Evolutionary conservation across 345 rosid species (phyloP).

Genomic region (Aethionema arabicum): DNA sequence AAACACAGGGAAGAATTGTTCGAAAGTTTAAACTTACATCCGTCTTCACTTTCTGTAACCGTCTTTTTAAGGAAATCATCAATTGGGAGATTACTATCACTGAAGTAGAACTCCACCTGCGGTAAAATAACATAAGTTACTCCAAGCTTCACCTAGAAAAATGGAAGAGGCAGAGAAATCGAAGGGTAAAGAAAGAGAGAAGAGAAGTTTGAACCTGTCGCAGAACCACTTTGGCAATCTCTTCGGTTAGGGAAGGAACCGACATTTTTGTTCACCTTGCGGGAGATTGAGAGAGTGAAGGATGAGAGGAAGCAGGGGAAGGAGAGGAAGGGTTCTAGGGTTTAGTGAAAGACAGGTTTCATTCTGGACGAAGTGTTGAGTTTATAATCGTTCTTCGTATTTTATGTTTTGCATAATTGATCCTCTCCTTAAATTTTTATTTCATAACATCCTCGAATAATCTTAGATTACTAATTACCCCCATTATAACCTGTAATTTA

Average conservation of each 20-base stretch:
- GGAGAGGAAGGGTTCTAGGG: conserved; percentile 29
- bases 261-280: conserved; percentile 45
- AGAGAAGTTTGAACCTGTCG: conserved; percentile 55
- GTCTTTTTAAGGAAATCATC: conserved; percentile 69
- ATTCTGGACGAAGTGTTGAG: conserved; percentile 6
- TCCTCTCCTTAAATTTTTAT: conserved; percentile 3
- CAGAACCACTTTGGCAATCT: conserved; percentile 61
- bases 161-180: neutral
- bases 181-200: conserved; percentile 1
- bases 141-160: neutral
- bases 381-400: conserved; percentile 3
- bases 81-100: conserved; percentile 89
- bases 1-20: neutral
- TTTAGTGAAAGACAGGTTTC: conserved; percentile 24
- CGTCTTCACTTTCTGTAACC: conserved; percentile 69
- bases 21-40: conserved; percentile 47
- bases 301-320: neutral
- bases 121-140: neutral
- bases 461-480: neutral
- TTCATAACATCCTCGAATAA: neutral
- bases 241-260: conserved; percentile 58
- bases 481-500: too few relatives aligned
- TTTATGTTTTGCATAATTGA: neutral
- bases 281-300: conserved; percentile 4
- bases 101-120: conserved; percentile 93